Evolutionary conservation across 2,329 filamentous ascomycete genomes (phyloP).

Genomic region (Cordyceps tenuipes): DNA sequence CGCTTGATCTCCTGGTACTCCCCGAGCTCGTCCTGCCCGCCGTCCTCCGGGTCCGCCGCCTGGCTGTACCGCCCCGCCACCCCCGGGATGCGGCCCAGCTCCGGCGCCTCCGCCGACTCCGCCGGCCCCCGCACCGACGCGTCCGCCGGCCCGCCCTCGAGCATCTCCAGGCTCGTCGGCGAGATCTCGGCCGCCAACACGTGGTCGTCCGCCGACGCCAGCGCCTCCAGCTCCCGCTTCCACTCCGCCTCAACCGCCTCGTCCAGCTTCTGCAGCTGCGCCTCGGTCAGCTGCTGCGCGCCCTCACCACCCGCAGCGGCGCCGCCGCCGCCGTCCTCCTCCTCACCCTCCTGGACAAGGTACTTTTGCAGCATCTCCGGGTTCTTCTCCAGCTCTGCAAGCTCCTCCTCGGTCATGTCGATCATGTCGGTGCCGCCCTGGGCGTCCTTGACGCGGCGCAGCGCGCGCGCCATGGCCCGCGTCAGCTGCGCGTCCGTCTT

Average conservation of each 20-base stretch:
- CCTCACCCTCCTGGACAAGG: slow-evolving; percentile 24
- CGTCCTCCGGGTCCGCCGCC: slow-evolving; percentile 40
- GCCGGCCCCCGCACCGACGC: slow-evolving; percentile 16
- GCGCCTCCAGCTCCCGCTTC: slow-evolving; percentile 30
- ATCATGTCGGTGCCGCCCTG: slow-evolving; percentile 35
- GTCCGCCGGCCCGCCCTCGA: slow-evolving; percentile 29
- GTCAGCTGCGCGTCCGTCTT: slow-evolving; percentile 35
- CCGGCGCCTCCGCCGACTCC: slow-evolving; percentile 38
- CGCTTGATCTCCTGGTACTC: slow-evolving; percentile 44
- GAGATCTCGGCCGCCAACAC: slow-evolving; percentile 22
- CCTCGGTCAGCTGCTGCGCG: slow-evolving; percentile 24
- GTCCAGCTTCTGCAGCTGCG: slow-evolving; percentile 29
- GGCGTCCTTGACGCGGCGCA: slow-evolving; percentile 34
- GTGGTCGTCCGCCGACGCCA: slow-evolving; percentile 20
- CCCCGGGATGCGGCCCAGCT: slow-evolving; percentile 45
- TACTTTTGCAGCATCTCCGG: slow-evolving; percentile 32
- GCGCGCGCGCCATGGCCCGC: slow-evolving; percentile 32
- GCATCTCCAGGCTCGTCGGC: slow-evolving; percentile 28
- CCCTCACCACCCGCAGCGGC: slow-evolving; percentile 16
- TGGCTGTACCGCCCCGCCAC: slow-evolving; percentile 43
- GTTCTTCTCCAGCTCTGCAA: slow-evolving; percentile 31
- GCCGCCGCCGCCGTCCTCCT: slow-evolving; percentile 7
- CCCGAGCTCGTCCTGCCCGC: slow-evolving; percentile 42
- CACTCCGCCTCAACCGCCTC: slow-evolving; percentile 29
- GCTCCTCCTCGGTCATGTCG: slow-evolving; percentile 43